These are phyloP conservation scores for Phytophthora crassamura DNA, from an alignment of 352 stramenopile genomes.

Conservation along the genomic window DNA sequence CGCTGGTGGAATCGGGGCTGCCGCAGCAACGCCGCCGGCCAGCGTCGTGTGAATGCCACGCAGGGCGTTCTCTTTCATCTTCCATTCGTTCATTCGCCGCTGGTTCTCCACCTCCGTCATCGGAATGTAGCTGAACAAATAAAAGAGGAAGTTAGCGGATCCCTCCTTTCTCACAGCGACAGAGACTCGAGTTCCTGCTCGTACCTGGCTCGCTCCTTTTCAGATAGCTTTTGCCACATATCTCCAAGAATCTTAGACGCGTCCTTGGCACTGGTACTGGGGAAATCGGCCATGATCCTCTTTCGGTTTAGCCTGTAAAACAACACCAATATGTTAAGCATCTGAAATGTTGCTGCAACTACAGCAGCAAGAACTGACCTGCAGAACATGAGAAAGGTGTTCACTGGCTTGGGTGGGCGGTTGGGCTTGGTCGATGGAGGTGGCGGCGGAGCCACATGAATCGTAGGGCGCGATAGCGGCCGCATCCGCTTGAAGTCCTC, in stretches of 20 bases:
- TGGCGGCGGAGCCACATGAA: conserved; percentile 36
- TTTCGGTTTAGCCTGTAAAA: conserved; percentile 69
- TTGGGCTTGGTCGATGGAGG: conserved; percentile 55
- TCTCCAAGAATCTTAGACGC: conserved; percentile 84
- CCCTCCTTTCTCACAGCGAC: neutral
- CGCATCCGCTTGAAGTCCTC: conserved; percentile 87
- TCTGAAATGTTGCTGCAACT: too few relatives aligned
- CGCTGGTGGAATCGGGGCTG: conserved; percentile 18
- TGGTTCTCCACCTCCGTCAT: conserved; percentile 83
- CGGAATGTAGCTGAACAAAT: conserved; percentile 59
- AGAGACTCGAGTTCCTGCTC: neutral
- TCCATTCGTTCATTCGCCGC: conserved; percentile 79
- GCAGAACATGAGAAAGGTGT: conserved; percentile 89
- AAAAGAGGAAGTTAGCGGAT: conserved; percentile 13
- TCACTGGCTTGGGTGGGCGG: conserved; percentile 81
- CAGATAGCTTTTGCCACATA: conserved; percentile 87
- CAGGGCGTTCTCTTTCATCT: conserved; percentile 73
- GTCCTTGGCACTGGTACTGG: conserved; percentile 79
- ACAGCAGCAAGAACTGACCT: too few relatives aligned
- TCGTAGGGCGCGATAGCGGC: conserved; percentile 59
- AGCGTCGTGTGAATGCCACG: conserved; percentile 36
- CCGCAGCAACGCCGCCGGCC: conserved; percentile 21
- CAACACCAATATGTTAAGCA: too few relatives aligned
- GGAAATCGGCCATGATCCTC: conserved; percentile 81
- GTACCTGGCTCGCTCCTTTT: conserved; percentile 75